Conservation (phyloP, 768 basidiomycete species). For the Mycena rosella region DNA sequence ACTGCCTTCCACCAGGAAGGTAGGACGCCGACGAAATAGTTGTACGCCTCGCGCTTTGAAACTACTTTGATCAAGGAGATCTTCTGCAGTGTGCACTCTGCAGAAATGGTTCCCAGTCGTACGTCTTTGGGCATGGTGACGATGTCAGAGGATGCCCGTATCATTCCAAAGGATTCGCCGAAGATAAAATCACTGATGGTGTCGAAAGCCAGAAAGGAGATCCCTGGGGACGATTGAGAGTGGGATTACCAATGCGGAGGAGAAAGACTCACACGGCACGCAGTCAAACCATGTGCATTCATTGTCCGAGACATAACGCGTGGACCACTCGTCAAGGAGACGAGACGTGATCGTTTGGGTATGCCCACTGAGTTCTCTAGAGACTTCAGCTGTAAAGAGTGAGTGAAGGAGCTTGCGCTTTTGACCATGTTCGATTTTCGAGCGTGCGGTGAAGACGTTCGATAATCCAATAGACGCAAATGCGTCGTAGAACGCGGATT, state of each 20-base stretch:
- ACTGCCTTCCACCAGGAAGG: slow-evolving; percentile 48
- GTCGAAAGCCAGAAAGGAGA: too few relatives aligned
- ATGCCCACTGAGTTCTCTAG: too few relatives aligned
- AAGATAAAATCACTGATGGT: too few relatives aligned
- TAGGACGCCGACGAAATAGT: slow-evolving; percentile 27
- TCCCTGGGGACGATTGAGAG: too few relatives aligned
- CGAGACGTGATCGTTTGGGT: too few relatives aligned
- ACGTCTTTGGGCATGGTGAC: slow-evolving; percentile 59
- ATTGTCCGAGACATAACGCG: too few relatives aligned
- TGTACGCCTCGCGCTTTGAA: slow-evolving; percentile 25
- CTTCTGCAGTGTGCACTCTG: background rate
- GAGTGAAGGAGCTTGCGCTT: slow-evolving; percentile 92
- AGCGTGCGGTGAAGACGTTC: slow-evolving; percentile 83
- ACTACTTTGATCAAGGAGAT: slow-evolving; percentile 18
- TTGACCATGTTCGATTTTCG: slow-evolving; percentile 81
- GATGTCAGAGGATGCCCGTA: slow-evolving; percentile 63
- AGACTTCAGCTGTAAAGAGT: slow-evolving; percentile 74
- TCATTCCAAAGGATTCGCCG: background rate
- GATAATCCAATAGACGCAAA: slow-evolving; percentile 81
- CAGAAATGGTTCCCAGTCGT: slow-evolving; percentile 40
- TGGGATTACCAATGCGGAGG: too few relatives aligned
- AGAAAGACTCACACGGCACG: too few relatives aligned
- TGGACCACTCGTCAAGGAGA: too few relatives aligned
- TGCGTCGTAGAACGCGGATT: slow-evolving; percentile 79
- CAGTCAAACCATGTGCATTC: too few relatives aligned